Conservation (phyloP, 768 basidiomycete species). For the Panaeolus cyanescens region DNA sequence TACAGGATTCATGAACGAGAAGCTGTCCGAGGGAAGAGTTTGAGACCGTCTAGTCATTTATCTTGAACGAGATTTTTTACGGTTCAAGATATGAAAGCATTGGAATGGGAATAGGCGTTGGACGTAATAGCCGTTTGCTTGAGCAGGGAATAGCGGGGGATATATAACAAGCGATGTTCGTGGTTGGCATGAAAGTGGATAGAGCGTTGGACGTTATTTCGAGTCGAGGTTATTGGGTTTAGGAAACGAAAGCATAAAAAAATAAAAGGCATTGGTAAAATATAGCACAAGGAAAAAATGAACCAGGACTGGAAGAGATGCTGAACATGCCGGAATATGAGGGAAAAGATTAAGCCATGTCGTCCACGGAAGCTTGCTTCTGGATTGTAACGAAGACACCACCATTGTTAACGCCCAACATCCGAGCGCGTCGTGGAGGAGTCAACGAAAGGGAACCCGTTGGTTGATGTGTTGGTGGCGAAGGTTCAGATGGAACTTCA, state of each 20-base stretch:
- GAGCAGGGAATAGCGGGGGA: too few species aligned
- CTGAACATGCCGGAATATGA: background rate
- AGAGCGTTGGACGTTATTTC: too few species aligned
- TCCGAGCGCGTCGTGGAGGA: background rate
- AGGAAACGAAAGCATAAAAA: background rate
- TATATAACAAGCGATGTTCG: too few species aligned
- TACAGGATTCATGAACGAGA: too few species aligned
- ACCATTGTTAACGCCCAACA: constrained; percentile 5
- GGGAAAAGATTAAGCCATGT: constrained; percentile 11
- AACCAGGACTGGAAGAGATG: background rate
- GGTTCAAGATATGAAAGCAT: too few species aligned
- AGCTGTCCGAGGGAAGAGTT: too few species aligned
- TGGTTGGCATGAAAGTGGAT: too few species aligned
- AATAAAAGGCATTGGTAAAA: background rate
- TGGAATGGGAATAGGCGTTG: too few species aligned
- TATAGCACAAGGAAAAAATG: background rate
- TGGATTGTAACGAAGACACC: constrained; percentile 21
- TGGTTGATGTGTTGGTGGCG: background rate
- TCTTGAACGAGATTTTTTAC: too few species aligned
- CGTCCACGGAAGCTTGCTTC: constrained; percentile 23
- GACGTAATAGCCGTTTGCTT: too few species aligned
- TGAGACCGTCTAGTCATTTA: too few species aligned
- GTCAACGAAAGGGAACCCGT: background rate
- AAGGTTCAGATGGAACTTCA: background rate
- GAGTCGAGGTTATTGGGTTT: too few species aligned